phyloP scores from a whole-genome alignment of 768 basidiomycete species.

The Pleurotus citrinopileatus region DNA sequence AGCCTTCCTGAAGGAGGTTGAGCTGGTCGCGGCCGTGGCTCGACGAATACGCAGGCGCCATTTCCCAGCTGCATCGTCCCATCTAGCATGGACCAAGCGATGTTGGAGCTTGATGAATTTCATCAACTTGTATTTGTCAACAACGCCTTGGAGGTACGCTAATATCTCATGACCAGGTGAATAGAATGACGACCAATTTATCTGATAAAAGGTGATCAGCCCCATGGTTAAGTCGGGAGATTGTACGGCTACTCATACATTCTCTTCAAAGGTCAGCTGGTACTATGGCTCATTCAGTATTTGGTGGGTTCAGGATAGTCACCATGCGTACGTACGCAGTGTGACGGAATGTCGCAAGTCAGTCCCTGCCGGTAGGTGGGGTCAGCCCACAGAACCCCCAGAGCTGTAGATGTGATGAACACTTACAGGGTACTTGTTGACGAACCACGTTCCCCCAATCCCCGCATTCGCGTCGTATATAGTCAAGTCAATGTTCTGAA shows the following conservation, averaged over 20 bases:
- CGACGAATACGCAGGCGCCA: slow-evolving; percentile 52
- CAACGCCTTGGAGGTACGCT: slow-evolving; percentile 48
- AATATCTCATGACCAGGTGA: slow-evolving; percentile 59
- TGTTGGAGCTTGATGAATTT: slow-evolving; percentile 54
- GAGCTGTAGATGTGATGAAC: slow-evolving; percentile 5
- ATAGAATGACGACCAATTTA: slow-evolving; percentile 61
- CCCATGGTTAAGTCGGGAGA: too few relatives aligned
- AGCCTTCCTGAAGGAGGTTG: slow-evolving; percentile 8
- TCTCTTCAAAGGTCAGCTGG: slow-evolving; percentile 55
- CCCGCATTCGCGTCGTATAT: slow-evolving; percentile 61
- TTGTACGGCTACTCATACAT: slow-evolving; percentile 25
- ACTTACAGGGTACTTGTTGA: slow-evolving; percentile 52
- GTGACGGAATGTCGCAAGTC: slow-evolving; percentile 62
- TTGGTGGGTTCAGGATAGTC: neutral
- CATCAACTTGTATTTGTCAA: slow-evolving; percentile 53
- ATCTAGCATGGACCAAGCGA: slow-evolving; percentile 49
- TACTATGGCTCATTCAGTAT: slow-evolving; percentile 34
- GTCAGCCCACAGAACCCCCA: neutral
- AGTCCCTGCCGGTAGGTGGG: slow-evolving; percentile 34
- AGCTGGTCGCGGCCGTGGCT: slow-evolving; percentile 15
- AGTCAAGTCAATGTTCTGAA: slow-evolving; percentile 50
- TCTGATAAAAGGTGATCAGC: slow-evolving; percentile 25
- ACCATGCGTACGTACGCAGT: slow-evolving; percentile 36
- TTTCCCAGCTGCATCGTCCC: slow-evolving; percentile 47
- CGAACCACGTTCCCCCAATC: slow-evolving; percentile 63